A percentile compares a stretch with the other conserved stretches of the same genome.
Conservation (phyloP, 1,284 basidiomycete genomes). For the Moesziomyces antarcticus region DNA sequence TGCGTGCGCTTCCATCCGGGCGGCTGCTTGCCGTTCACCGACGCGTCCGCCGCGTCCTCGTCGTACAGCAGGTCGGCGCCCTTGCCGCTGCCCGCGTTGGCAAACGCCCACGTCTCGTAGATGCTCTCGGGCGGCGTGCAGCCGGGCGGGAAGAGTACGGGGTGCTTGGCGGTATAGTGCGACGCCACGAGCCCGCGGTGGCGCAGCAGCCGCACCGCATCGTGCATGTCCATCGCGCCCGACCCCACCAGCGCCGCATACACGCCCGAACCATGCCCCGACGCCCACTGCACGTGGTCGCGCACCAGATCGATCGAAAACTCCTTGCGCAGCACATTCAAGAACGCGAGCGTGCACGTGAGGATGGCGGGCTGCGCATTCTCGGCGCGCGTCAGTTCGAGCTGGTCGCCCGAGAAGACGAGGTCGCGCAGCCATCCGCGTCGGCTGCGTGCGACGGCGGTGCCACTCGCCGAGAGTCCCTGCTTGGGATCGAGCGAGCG, state of each 20-base stretch:
- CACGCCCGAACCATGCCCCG: constrained; percentile 64
- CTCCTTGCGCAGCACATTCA: constrained; percentile 62
- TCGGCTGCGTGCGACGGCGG: constrained; percentile 31
- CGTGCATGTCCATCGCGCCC: constrained; percentile 49
- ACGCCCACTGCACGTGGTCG: constrained; percentile 57
- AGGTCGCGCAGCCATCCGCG: constrained; percentile 59
- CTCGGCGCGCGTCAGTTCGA: constrained; percentile 62
- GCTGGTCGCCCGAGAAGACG: constrained; percentile 64
- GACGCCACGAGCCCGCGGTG: constrained; percentile 60
- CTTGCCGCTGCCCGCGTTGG: constrained; percentile 62
- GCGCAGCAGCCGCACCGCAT: constrained; percentile 60
- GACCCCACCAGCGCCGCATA: constrained; percentile 63
- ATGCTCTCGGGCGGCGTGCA: constrained; percentile 60
- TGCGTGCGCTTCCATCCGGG: constrained; percentile 61
- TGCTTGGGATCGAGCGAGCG: constrained; percentile 38
- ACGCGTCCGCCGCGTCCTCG: constrained; percentile 3
- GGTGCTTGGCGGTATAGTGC: constrained; percentile 51
- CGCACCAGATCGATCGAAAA: constrained; percentile 60
- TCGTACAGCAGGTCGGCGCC: constrained; percentile 54
- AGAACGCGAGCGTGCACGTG: constrained; percentile 60
- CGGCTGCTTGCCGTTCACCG: constrained; percentile 4
- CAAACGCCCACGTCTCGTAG: constrained; percentile 67
- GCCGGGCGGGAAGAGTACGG: constrained; percentile 61
- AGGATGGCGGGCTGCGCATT: constrained; percentile 65
- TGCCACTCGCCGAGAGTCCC: constrained; percentile 44